These are phyloP conservation scores for Pseudogymnoascus sp. DNA, from an alignment of 2,329 filamentous ascomycete species.

Conservation along the genomic window DNA sequence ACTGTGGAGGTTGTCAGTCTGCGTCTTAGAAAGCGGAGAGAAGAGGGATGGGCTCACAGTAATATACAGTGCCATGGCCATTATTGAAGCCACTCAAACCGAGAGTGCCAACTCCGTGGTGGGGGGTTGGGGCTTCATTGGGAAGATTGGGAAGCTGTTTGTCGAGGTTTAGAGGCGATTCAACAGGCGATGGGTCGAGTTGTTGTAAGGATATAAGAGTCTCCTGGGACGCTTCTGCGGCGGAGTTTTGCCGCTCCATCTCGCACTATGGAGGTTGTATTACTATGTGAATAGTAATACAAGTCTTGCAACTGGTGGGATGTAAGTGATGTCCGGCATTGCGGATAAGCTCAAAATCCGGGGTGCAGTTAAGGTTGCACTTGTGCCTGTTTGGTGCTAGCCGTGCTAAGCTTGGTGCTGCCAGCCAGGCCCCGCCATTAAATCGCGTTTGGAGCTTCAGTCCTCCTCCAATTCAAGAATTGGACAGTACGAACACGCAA, in stretches of 20 bases:
- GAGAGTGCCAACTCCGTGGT: conserved; percentile 30
- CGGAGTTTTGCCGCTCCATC: conserved; percentile 32
- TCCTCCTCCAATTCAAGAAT: neutral
- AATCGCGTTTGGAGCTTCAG: neutral
- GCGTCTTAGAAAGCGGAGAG: neutral
- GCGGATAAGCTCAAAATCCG: neutral
- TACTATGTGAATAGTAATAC: neutral
- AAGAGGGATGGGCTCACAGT: conserved; percentile 45
- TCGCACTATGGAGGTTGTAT: conserved; percentile 1
- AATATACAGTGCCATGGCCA: conserved; percentile 65
- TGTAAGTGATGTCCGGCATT: neutral
- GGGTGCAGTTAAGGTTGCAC: neutral
- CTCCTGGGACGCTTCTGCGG: conserved; percentile 39
- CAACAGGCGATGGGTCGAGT: conserved; percentile 76
- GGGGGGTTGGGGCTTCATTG: conserved; percentile 34
- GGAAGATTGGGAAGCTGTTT: conserved; percentile 30
- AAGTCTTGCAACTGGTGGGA: neutral
- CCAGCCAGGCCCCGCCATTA: neutral
- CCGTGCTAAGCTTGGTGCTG: neutral
- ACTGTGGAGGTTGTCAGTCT: conserved; percentile 38
- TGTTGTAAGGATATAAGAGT: conserved; percentile 62
- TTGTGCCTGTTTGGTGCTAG: neutral
- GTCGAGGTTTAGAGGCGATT: conserved; percentile 34
- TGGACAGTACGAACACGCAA: neutral
- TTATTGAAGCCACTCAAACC: conserved; percentile 47